Base-by-base conservation (phyloP, 345 rosid species). In the Acer yangbiense region DNA sequence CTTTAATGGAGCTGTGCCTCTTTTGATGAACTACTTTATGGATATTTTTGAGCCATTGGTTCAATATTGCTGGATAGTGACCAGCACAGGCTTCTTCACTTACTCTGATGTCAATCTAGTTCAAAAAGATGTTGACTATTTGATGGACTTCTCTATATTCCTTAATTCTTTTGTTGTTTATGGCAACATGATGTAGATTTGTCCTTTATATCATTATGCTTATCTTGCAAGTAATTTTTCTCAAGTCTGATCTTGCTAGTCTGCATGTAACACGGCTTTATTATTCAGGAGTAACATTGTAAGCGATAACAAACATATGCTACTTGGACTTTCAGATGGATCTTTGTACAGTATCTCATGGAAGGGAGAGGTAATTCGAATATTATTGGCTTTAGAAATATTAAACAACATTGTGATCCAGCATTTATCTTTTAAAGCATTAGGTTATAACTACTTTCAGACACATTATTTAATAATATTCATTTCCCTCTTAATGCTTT, bases 251-350 rank as follows among this genome's bases (percentile, higher is more conserved):
- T 77, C 21, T 66, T 70, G 70, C 41, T 80, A 21, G 14, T 61
- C 50, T 75, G 74, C 73, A 43, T 43, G 32, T 71, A 7, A 68
- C 78, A 25, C 72, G 41, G 32, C 76, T 79, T 69, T 35, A 48
- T 32, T 35, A 54, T 41, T 65, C 86, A 93, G 99, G 96, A 95
- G 99, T 86, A 94, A 94, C 80, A 89, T 91, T 83, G 97, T 94
- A 75, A 83, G 89, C 63, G 95, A 91, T 72, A 83, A 81, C 82
- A 93, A 87, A 81, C 85, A 92, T 86, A 85, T 93, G 93, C 83
- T 93, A 39, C 75, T 95, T 82, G 99, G 99, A 76, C 98, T 95
- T 77, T 92, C 98, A 48, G 84, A 89, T 82, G 99, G 99, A 79
- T 90, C 87, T 79, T 81, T 95, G 57, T 92, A 89, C 80, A 86